Evolutionary conservation across 768 basidiomycete genomes (phyloP).

Genomic region (Calocybe gangraenosa): DNA sequence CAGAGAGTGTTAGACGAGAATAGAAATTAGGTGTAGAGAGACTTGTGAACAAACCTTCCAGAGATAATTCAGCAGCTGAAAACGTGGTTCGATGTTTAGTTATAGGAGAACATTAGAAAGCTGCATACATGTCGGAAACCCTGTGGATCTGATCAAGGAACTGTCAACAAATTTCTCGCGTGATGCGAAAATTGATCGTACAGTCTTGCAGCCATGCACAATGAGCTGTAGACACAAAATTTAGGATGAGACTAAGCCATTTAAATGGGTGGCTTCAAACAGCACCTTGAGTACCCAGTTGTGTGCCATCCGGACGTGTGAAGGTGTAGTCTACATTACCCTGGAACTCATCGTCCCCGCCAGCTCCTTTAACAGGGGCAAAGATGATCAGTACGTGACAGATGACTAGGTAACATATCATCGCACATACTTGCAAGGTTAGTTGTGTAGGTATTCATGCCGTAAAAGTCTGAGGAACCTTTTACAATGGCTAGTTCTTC

Average conservation of each 20-base stretch:
- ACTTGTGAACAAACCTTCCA: conserved; percentile 46
- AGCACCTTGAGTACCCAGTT: conserved; percentile 58
- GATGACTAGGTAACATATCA: neutral
- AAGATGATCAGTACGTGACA: neutral
- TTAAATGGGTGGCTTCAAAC: conserved; percentile 7
- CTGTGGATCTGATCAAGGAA: conserved; percentile 45
- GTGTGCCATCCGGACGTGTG: conserved; percentile 56
- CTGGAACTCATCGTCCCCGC: conserved; percentile 62
- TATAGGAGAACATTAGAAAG: neutral
- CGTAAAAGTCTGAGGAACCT: conserved; percentile 68
- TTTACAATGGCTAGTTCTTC: conserved; percentile 56
- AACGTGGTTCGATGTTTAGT: too few relatives aligned
- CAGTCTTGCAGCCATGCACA: conserved; percentile 7
- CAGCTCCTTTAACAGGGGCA: conserved; percentile 35
- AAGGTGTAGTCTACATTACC: conserved; percentile 59
- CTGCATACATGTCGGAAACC: conserved; percentile 57
- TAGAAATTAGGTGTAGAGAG: neutral
- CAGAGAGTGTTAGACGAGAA: conserved; percentile 16
- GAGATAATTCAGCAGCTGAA: conserved; percentile 60
- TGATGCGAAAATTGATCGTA: neutral
- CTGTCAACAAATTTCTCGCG: conserved; percentile 1
- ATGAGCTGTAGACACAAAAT: neutral
- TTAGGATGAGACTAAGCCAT: neutral
- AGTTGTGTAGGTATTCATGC: conserved; percentile 71
- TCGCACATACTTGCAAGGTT: conserved; percentile 49